A percentile compares a stretch with the other conserved stretches of the same genome.
Conservation (phyloP, 148 eudicot genomes). For the Diospyros kaki region DNA sequence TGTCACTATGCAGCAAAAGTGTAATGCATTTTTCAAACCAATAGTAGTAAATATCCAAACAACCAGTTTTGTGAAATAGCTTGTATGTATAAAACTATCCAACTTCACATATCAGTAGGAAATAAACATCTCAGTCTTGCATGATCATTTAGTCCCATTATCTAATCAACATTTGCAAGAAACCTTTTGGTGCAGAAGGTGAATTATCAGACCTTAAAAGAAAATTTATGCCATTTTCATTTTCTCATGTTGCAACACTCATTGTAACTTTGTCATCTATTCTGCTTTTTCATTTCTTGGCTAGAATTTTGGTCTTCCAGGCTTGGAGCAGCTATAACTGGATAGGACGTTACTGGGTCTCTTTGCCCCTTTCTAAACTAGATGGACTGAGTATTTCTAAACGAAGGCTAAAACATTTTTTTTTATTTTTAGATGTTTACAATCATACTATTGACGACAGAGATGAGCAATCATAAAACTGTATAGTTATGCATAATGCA, state of each 20-base stretch:
- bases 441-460: neutral
- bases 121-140: neutral
- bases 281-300: neutral
- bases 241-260: neutral
- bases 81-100: neutral
- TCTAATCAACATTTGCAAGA: neutral
- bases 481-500: neutral
- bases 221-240: neutral
- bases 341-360: neutral
- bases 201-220: slow-evolving; percentile 1
- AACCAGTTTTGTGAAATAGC: no score
- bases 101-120: neutral
- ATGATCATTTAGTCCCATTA: neutral
- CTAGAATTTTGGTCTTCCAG: neutral
- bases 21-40: neutral
- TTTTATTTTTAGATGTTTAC: neutral
- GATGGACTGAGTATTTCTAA: neutral
- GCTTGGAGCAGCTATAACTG: neutral
- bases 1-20: slow-evolving; percentile 19
- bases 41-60: neutral
- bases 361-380: neutral
- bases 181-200: neutral
- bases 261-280: neutral
- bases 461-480: neutral
- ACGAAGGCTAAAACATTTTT: neutral